Percentiles rank a stretch among this genome's conserved stretches.
These are phyloP conservation scores for Chaetomium globosum DNA, from an alignment of 2,329 filamentous ascomycete species.

Conservation along the genomic window DNA sequence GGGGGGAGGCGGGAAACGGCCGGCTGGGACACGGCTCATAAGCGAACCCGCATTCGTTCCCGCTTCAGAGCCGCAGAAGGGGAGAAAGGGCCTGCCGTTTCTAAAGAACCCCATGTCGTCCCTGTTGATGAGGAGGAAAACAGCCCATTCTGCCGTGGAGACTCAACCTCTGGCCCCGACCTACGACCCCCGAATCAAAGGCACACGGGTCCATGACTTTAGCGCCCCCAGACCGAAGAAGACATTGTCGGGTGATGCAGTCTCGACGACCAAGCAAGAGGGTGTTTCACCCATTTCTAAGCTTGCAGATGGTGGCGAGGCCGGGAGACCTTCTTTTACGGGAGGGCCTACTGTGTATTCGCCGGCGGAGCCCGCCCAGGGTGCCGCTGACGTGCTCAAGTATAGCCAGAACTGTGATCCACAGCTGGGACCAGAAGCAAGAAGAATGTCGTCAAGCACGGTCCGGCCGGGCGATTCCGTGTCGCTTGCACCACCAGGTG, in stretches of 20 bases:
- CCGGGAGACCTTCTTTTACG: neutral
- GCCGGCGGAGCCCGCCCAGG: neutral
- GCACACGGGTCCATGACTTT: constrained; percentile 67
- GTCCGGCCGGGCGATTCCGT: constrained; percentile 22
- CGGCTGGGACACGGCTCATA: constrained; percentile 46
- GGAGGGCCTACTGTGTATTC: neutral
- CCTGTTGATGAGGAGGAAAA: constrained; percentile 59
- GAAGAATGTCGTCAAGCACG: neutral
- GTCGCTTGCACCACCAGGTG: constrained; percentile 47
- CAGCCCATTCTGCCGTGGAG: constrained; percentile 53
- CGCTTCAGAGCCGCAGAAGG: constrained; percentile 48
- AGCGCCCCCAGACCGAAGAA: constrained; percentile 55
- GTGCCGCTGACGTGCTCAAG: neutral
- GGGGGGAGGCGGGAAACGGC: constrained; percentile 47
- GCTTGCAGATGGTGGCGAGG: neutral
- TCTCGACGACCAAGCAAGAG: neutral
- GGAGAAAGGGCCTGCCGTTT: constrained; percentile 59
- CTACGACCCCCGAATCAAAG: constrained; percentile 66
- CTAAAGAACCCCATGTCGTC: constrained; percentile 64
- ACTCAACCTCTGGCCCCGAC: constrained; percentile 46
- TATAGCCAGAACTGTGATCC: no score
- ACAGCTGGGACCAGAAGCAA: neutral
- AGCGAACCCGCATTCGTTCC: constrained; percentile 45
- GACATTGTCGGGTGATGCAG: constrained; percentile 18
- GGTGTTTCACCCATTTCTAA: neutral